Percentiles rank a stretch among this genome's conserved stretches.
Evolutionary conservation across 2,329 filamentous ascomycete genomes (phyloP).

Genomic region (Drechslera avenae): DNA sequence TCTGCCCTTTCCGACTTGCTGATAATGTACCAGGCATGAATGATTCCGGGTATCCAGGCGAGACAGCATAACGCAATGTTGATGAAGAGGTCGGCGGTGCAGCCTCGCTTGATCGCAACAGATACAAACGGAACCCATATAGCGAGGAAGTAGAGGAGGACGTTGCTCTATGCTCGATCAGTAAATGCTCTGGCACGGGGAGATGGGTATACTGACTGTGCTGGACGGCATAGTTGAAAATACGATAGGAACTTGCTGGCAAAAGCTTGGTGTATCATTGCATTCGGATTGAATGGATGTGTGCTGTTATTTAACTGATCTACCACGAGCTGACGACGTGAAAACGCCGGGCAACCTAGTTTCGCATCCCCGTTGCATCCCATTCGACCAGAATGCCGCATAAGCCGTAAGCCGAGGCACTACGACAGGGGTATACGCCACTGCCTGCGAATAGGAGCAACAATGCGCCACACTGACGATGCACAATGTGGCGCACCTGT

Average conservation of each 20-base stretch:
- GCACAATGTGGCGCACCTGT: slow-evolving; percentile 6
- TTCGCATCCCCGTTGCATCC: not conserved
- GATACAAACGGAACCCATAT: slow-evolving; percentile 48
- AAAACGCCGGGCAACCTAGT: not conserved
- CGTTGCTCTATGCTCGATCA: slow-evolving; percentile 20
- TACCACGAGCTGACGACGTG: slow-evolving; percentile 17
- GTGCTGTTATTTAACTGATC: not conserved
- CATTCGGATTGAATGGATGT: not conserved
- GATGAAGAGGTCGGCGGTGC: slow-evolving; percentile 49
- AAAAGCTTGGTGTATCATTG: not conserved
- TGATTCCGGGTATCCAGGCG: slow-evolving; percentile 42
- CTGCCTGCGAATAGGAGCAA: not conserved
- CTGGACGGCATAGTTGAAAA: slow-evolving; percentile 14
- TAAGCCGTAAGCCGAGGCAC: slow-evolving; percentile 2
- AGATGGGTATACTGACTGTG: slow-evolving; percentile 9
- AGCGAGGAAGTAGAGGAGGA: slow-evolving; percentile 41
- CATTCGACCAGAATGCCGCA: slow-evolving; percentile 10
- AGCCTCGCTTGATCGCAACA: slow-evolving; percentile 49
- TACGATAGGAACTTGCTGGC: too few relatives aligned
- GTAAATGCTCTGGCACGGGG: not conserved
- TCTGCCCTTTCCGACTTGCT: slow-evolving; percentile 18
- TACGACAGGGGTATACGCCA: not conserved
- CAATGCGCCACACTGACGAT: slow-evolving; percentile 4
- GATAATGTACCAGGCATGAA: slow-evolving; percentile 38
- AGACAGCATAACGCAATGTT: slow-evolving; percentile 48